Conservation (phyloP, 2,329 filamentous ascomycete species). For the Neurospora sp. region DNA sequence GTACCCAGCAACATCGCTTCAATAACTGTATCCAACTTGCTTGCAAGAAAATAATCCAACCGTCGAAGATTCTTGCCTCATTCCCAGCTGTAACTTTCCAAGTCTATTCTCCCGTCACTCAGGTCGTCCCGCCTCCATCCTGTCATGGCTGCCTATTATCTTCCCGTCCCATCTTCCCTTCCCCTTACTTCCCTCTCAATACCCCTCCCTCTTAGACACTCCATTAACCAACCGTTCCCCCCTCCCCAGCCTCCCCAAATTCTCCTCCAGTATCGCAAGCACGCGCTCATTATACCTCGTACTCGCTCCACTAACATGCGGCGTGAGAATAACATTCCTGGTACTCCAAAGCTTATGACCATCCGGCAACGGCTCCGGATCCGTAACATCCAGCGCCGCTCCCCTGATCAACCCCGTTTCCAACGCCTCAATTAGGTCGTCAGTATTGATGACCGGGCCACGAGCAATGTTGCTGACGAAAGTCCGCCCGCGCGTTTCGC, state of each 20-base stretch:
- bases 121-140: too few relatives aligned
- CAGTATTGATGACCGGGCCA: constrained; percentile 38
- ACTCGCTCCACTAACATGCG: constrained; percentile 36
- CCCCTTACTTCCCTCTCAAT: constrained; percentile 9
- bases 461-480: constrained; percentile 62
- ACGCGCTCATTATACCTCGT: constrained; percentile 30
- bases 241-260: constrained; percentile 28
- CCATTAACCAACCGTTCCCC: constrained; percentile 30
- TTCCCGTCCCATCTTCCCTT: background rate
- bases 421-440: constrained; percentile 53
- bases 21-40: too few relatives aligned
- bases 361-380: constrained; percentile 64
- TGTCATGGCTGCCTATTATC: background rate
- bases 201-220: constrained; percentile 27
- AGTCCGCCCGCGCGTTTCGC: constrained; percentile 28
- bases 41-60: too few relatives aligned
- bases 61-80: background rate
- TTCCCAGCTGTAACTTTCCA: background rate
- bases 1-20: too few relatives aligned
- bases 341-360: constrained; percentile 60
- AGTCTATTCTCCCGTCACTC: too few relatives aligned
- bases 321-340: constrained; percentile 56
- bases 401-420: constrained; percentile 38
- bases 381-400: constrained; percentile 68
- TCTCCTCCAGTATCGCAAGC: constrained; percentile 31